A percentile compares a stretch with the other conserved stretches of the same genome.
phyloP scores from a whole-genome alignment of 371 early-diverging fungal species.

The Saksenaea vasiformis region DNA sequence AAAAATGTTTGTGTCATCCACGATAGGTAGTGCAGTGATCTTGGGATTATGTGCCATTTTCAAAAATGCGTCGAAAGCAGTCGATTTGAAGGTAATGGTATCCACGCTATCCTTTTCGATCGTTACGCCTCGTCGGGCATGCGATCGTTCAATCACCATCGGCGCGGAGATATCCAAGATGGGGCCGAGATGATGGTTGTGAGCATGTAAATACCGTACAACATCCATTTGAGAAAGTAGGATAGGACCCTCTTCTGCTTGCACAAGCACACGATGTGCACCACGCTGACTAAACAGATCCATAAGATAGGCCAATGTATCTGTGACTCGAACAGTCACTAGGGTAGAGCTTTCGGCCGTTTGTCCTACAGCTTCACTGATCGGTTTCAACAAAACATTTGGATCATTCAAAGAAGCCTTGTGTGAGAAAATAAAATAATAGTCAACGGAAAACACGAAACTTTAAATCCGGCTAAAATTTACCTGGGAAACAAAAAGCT shows the following conservation, averaged over 20 bases:
- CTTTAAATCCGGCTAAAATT: not conserved
- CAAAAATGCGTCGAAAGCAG: constrained; percentile 56
- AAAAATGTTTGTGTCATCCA: constrained; percentile 51
- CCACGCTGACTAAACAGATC: constrained; percentile 45
- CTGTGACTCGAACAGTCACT: constrained; percentile 38
- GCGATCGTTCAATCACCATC: constrained; percentile 25
- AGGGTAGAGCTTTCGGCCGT: constrained; percentile 42
- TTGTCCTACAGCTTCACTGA: constrained; percentile 41
- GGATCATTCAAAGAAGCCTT: constrained; percentile 27
- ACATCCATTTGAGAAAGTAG: constrained; percentile 66
- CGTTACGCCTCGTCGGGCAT: constrained; percentile 2
- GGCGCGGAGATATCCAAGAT: constrained; percentile 51
- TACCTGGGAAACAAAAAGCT: constrained; percentile 45
- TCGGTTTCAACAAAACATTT: constrained; percentile 26
- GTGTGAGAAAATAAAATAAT: not conserved
- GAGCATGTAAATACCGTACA: constrained; percentile 52
- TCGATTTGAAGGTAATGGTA: constrained; percentile 45
- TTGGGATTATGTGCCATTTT: constrained; percentile 39
- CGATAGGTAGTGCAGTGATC: constrained; percentile 55
- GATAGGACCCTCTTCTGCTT: constrained; percentile 36
- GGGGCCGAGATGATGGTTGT: constrained; percentile 60
- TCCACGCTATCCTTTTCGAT: not conserved
- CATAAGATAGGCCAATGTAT: constrained; percentile 37
- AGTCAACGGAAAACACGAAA: not conserved
- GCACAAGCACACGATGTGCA: constrained; percentile 56